Evolutionary conservation across 2,329 filamentous ascomycete genomes (phyloP), one percentile per base, ranked within the genome.

Genomic region (Ilyonectria robusta): DNA sequence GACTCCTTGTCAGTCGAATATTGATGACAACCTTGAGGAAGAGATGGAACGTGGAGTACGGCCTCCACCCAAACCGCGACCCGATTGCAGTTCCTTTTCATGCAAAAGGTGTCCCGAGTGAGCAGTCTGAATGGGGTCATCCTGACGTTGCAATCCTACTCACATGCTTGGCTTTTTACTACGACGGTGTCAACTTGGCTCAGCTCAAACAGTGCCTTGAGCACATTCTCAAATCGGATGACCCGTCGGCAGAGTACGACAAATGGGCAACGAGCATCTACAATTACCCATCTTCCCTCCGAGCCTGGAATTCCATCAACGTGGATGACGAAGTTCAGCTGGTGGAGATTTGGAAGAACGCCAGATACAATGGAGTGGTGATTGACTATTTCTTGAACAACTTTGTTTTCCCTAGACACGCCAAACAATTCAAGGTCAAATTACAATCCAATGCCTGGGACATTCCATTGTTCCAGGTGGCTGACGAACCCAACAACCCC

Each of bases 371-470:
- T 2, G 83, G 85, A 5, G 77, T 81, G 0, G 84, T 86, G 0
- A 81, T 92, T 1, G 86, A 93, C 65, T 88, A 90, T 65, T 93
- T 86, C 68, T 70, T 92, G 46, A 89, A 90, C 67, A 86, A 85
- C 2, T 88, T 91, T 65, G 89, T 93, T 0, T 94, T 93, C 59
- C 89, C 91, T 0, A 80, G 80, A 1, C 87, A 93, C 67, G 89
- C 90, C 1, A 91, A 89, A 62, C 87, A 92, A 62, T 94, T 93
- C 69, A 83, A 83, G 1, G 76, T 86, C 7, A 93, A 93, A 67
- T 77, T 94, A 0, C 88, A 91, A 40, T 86, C 89, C 0, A 92
- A 89, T 1, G 90, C 89, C 0, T 94, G 91, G 91, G 91, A 94
- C 70, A 81, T 94, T 4, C 89, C 90, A 0, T 74, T 89, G 82